phyloP scores from a whole-genome alignment of 2,329 filamentous ascomycete genomes.

The Talaromyces sp. region DNA sequence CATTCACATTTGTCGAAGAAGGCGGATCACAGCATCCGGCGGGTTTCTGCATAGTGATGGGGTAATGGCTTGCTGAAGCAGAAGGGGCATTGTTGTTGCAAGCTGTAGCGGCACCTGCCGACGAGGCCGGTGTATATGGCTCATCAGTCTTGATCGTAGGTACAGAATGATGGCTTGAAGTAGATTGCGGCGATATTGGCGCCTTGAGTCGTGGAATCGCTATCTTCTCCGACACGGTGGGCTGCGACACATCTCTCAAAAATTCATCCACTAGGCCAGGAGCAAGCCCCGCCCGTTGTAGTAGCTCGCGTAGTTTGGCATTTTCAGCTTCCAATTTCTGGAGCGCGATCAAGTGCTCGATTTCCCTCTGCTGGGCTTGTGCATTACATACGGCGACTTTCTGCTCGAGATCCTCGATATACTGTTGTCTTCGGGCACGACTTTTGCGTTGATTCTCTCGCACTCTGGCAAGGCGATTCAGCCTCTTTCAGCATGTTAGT shows the following conservation, averaged over 20 bases:
- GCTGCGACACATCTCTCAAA: slow-evolving; percentile 23
- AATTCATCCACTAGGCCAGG: slow-evolving; percentile 28
- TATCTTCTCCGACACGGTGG: slow-evolving; percentile 28
- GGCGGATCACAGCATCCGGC: neutral
- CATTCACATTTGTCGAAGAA: neutral
- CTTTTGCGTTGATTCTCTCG: slow-evolving; percentile 40
- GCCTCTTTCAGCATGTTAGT: slow-evolving; percentile 23
- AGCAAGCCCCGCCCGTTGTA: slow-evolving; percentile 27
- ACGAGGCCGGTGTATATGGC: neutral
- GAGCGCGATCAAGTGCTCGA: slow-evolving; percentile 32
- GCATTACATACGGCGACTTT: slow-evolving; percentile 29
- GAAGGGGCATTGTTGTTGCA: neutral
- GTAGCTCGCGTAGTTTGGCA: slow-evolving; percentile 27
- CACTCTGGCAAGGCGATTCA: slow-evolving; percentile 39
- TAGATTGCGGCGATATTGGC: neutral
- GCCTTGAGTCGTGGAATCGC: slow-evolving; percentile 34
- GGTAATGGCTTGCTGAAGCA: neutral
- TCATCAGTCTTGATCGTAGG: neutral
- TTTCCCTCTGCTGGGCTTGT: slow-evolving; percentile 30
- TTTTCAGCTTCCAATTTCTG: slow-evolving; percentile 38
- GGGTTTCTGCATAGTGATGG: neutral
- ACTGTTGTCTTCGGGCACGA: slow-evolving; percentile 35
- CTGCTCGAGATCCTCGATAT: slow-evolving; percentile 37
- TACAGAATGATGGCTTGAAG: neutral
- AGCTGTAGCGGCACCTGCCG: neutral